Base-by-base conservation (phyloP, 306 rosid species). In the Prunus padus region DNA sequence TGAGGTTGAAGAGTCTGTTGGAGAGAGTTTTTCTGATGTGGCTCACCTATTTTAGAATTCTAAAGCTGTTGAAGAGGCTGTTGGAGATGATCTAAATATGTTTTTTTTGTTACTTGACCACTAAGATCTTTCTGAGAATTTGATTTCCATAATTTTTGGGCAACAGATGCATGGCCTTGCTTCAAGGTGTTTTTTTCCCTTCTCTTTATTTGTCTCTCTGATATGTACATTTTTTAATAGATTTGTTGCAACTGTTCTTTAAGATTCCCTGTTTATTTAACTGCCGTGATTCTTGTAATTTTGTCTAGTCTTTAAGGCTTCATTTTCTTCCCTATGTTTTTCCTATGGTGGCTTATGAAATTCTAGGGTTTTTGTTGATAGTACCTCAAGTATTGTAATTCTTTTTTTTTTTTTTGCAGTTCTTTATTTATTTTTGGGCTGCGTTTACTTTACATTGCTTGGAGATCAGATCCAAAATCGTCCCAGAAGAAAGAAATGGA, bases 401-500 rank as follows among this genome's bases (percentile, higher is more conserved):
- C 49, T 71, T 31, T 0, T 31, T 4, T 33, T 78, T 76, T 66
- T 5, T 46, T 65, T 50, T 16, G 87, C 99, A 95, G 99, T 95
- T 79, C 96, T 95, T 44, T 95, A 95, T 81, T 86, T 86, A 26
- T 92, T 95, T 95, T 95, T 76, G 99, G 99, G 61, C 80, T 90
- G 85, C 87, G 99, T 63, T 66, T 95, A 76, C 91, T 95, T 78
- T 95, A 95, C 83, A 92, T 95, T 84, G 99, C 99, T 42, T 95
- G 99, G 98, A 95, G 93, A 84, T 88, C 97, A 68, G 99, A 95
- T 73, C 69, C 99, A 69, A 95, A 92, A 89, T 56, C 91, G 57
- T 95, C 99, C 54, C 96, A 91, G 87, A 95, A 95, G 87, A 95
- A 95, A 74, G 99, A 95, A 89, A 92, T 95, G 82, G 99, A 95